Evolutionary conservation across 2,329 filamentous ascomycete species (phyloP).

Genomic region (Pezicula carpinea): DNA sequence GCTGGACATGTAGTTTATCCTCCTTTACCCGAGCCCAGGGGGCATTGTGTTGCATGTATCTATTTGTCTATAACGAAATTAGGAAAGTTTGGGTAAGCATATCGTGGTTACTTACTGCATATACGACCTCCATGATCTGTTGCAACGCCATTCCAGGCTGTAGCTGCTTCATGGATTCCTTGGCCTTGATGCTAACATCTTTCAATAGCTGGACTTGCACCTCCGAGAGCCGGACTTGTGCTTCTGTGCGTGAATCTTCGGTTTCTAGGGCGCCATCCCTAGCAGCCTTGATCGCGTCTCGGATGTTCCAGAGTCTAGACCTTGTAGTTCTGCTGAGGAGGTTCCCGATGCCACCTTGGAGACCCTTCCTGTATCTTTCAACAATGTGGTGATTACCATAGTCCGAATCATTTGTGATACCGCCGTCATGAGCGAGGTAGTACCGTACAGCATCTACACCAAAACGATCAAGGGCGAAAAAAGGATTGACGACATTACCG

Average conservation of each 20-base stretch:
- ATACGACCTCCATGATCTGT: slow-evolving; percentile 57
- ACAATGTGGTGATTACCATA: slow-evolving; percentile 79
- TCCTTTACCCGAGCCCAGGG: slow-evolving; percentile 61
- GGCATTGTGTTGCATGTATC: slow-evolving; percentile 55
- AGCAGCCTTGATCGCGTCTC: slow-evolving; percentile 38
- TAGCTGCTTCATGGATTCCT: slow-evolving; percentile 55
- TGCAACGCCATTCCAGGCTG: slow-evolving; percentile 63
- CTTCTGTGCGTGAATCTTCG: not conserved
- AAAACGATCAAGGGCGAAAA: slow-evolving; percentile 85
- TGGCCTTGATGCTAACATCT: slow-evolving; percentile 36
- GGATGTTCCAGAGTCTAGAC: slow-evolving; percentile 64
- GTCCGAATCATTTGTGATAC: slow-evolving; percentile 70
- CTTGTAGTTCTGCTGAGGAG: slow-evolving; percentile 66
- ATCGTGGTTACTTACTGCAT: slow-evolving; percentile 41
- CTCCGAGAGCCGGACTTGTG: slow-evolving; percentile 9
- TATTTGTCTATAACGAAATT: slow-evolving; percentile 53
- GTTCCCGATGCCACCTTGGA: slow-evolving; percentile 78
- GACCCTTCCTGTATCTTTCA: slow-evolving; percentile 70
- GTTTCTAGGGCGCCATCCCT: slow-evolving; percentile 9
- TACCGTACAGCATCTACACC: slow-evolving; percentile 84
- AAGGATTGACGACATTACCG: slow-evolving; percentile 92
- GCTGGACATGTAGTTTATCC: slow-evolving; percentile 34
- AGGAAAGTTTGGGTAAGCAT: slow-evolving; percentile 6
- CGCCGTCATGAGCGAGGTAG: slow-evolving; percentile 79
- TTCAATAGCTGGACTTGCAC: slow-evolving; percentile 37